Base-by-base conservation (phyloP, 495 filamentous ascomycete species). In the Aspergillus hancockii region DNA sequence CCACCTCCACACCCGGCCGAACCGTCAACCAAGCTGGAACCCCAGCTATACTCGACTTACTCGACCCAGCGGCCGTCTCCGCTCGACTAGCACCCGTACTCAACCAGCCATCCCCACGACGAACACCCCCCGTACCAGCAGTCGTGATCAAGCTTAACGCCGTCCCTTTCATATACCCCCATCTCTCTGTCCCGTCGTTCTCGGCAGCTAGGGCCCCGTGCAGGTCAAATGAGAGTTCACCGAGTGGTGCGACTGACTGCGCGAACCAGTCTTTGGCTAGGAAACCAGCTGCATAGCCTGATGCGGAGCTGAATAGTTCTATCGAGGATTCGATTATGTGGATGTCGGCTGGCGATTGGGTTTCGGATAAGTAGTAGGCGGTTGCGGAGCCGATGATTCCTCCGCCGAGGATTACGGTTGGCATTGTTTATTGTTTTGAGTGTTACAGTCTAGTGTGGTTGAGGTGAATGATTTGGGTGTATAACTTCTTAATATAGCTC, bases 341-440 rank as follows among this genome's bases (percentile, higher is more conserved):
- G 59, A 93, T 87, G 41, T 77, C 75, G 12, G 79, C 72, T 4
- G 79, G 70, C 18, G 75, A 70, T 18, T 80, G 80, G 52, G 52
- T 63, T n/a, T 71, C 49, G 19, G 68, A 68, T 46, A 91, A 81
- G 67, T 90, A 91, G 71, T 88, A 92, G 12, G 90, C 90, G 23
- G 87, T 90, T n/a, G 88, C 88, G 49, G 83, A 70, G 58, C 89
- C 89, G 40, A 94, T 90, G 70, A 94, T 92, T 52, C 90, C 90
- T 51, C 83, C 82, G 50, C 90, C 90, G 49, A 94, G 70, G 57
- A 93, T 92, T 31, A 92, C 82, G 19, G 86, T 92, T 25, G 75
- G 57, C 77, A 79, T 79, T 50, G n/a, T n/a, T 23, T 66, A 38
- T 10, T 32, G 22, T 53, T 5, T 46, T 22, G 14, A 21, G 19